A percentile compares a stretch with the other conserved stretches of the same genome.
Conservation (phyloP, 148 eudicot genomes). For the Beta vulgaris region DNA sequence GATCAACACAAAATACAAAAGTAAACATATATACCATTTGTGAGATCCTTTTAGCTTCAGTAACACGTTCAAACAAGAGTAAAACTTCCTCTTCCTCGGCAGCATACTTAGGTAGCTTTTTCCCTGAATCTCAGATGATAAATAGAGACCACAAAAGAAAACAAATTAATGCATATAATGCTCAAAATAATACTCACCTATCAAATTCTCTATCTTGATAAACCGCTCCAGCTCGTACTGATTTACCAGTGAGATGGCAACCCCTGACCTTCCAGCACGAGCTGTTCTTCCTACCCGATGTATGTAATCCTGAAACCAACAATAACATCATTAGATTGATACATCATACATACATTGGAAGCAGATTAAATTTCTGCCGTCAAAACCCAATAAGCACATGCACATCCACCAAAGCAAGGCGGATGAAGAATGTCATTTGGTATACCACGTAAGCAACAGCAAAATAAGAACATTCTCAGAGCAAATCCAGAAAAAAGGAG, state of each 20-base stretch:
- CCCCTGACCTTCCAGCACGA: constrained; percentile 91
- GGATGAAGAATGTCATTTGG: too few species aligned
- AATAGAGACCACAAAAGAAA: background rate
- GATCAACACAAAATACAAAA: background rate
- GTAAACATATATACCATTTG: constrained; percentile 44
- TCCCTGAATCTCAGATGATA: constrained; percentile 40
- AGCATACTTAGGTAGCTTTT: constrained; percentile 59
- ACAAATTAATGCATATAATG: background rate
- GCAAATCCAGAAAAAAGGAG: too few species aligned
- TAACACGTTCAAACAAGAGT: constrained; percentile 54
- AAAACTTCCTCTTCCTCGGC: constrained; percentile 76
- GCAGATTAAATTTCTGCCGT: background rate
- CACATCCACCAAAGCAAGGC: too few species aligned
- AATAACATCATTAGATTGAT: background rate
- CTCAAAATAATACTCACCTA: constrained; percentile 41
- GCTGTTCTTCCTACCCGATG: constrained; percentile 98
- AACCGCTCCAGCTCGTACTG: constrained; percentile 84
- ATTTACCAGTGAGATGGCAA: constrained; percentile 76
- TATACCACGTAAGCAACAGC: too few species aligned
- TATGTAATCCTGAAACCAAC: constrained; percentile 71
- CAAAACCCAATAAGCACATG: background rate
- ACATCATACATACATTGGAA: background rate
- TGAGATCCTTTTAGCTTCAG: constrained; percentile 74
- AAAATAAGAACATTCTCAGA: too few species aligned
- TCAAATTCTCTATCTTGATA: constrained; percentile 75